Base-by-base conservation (phyloP, 345 rosid genomes). In the Dovyalis caffra region DNA sequence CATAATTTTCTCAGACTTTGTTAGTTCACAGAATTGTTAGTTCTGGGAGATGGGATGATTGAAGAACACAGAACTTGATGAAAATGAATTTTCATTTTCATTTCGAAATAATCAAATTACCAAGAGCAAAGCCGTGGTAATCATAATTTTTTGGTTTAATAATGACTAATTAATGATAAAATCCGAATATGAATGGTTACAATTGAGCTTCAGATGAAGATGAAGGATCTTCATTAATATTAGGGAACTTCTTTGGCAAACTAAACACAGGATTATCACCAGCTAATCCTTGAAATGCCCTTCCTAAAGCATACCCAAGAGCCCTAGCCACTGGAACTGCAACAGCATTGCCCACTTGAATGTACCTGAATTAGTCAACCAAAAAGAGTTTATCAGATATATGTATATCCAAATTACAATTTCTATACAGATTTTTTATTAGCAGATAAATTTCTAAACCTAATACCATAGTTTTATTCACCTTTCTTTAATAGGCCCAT, bases 311-410 rank as follows among this genome's bases (percentile, higher is more conserved):
- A 20, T 83, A 94, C 9, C 94, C 95, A 3, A 91, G 73, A 1
- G 97, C 97, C 21, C 85, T 80, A 20, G 93, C 89, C 23, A 91
- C 95, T 0, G 92, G 97, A 21, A 89, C 90, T 0, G 98, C 95
- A 1, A 90, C 94, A 0, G 92, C 95, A 67, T 91, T 93, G 0
- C 98, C 97, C 0, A 90, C 93, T 83, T 89, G 98, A n/a, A 69
- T 83, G 26, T 93, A 93, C 75, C 97, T 91, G 33, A 64, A 65
- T 23, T 66, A 28, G 32, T 23, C 32, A 8, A 10, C 8, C 20
- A 11, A 7, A 70, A 15, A 31, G 9, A n/a, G 8, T 16, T 16
- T 20, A 8, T 5, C 15, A 2, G 31, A 2, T 5, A 64, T 5
- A 31, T 26, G 23, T 9, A n/a, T n/a, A n/a, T n/a, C n/a, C 12